Evolutionary conservation across 805 yeast species (phyloP).

Genomic region (Candida nonsorbophila): DNA sequence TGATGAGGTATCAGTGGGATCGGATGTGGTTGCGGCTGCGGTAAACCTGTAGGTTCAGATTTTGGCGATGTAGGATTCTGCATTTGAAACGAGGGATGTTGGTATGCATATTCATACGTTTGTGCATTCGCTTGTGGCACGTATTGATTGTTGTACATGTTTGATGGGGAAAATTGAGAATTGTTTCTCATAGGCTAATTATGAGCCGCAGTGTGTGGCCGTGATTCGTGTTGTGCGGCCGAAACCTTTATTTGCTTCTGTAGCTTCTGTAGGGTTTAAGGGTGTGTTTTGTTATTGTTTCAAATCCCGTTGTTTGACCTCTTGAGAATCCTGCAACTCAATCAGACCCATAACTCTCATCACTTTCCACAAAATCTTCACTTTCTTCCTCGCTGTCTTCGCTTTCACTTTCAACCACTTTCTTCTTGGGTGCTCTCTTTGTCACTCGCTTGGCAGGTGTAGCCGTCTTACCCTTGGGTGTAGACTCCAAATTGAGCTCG

Average conservation of each 20-base stretch:
- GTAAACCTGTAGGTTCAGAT: slow-evolving; percentile 1
- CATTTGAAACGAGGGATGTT: neutral
- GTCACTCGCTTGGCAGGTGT: slow-evolving; percentile 7
- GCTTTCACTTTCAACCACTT: slow-evolving; percentile 11
- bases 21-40: slow-evolving; percentile 5
- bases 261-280: too few species aligned
- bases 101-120: slow-evolving; percentile 2
- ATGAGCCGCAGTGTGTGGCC: too few species aligned
- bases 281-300: too few species aligned
- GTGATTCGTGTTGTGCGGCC: too few species aligned
- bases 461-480: slow-evolving; percentile 2
- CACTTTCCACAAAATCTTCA: slow-evolving; percentile 9
- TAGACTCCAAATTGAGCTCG: too few species aligned
- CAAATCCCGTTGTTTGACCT: neutral
- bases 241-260: too few species aligned
- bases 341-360: slow-evolving; percentile 3
- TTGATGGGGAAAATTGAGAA: too few species aligned
- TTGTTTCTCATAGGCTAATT: too few species aligned
- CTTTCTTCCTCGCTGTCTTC: slow-evolving; percentile 14
- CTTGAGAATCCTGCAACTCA: neutral
- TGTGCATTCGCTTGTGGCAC: slow-evolving; percentile 1
- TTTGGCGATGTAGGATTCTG: slow-evolving; percentile 1
- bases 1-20: slow-evolving; percentile 9
- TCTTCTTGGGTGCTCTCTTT: slow-evolving; percentile 7
- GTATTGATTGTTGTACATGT: slow-evolving; percentile 3